Evolutionary conservation across 2,329 filamentous ascomycete species (phyloP).

Genomic region (Colletotrichum liriopes): DNA sequence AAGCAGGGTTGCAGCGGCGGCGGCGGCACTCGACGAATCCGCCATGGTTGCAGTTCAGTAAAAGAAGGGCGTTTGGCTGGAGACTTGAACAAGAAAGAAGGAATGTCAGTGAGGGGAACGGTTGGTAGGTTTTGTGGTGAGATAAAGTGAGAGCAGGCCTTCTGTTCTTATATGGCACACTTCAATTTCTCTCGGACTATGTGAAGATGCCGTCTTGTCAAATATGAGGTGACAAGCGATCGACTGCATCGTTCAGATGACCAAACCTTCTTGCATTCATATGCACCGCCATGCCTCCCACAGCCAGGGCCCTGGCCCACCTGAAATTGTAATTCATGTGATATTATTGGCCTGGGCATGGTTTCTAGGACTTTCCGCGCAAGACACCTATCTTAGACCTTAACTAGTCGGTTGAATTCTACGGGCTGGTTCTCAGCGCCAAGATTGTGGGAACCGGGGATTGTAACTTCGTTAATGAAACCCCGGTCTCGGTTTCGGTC

Average conservation of each 20-base stretch:
- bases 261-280: conserved; percentile 4
- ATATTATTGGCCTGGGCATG: not conserved
- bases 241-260: not conserved
- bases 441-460: not conserved
- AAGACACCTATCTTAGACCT: not conserved
- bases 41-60: not conserved
- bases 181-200: not conserved
- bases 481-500: conserved; percentile 30
- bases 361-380: not conserved
- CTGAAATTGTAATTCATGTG: not conserved
- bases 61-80: no score
- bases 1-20: conserved; percentile 3
- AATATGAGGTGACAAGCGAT: conserved; percentile 4
- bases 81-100: not conserved
- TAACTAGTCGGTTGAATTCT: not conserved
- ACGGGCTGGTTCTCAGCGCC: not conserved
- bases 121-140: no score
- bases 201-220: not conserved
- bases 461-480: conserved; percentile 6
- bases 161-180: not conserved
- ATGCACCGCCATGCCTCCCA: not conserved
- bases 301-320: not conserved
- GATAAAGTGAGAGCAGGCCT: not conserved
- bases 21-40: not conserved
- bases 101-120: no score